Conservation (phyloP, 495 filamentous ascomycete genomes). For the Chaetomium fimeti region DNA sequence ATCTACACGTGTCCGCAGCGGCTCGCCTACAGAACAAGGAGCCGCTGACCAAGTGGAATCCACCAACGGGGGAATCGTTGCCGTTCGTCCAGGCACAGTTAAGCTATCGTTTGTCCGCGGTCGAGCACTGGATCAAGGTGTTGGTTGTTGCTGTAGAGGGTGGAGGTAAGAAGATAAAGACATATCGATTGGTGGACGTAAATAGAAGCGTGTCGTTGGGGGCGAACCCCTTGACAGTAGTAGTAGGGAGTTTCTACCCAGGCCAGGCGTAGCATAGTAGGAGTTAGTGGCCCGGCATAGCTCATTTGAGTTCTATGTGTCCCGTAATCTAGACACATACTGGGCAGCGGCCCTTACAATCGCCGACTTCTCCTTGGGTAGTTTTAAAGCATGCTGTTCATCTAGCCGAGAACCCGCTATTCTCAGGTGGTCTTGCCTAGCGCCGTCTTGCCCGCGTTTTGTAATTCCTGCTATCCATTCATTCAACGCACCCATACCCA, state of each 20-base stretch:
- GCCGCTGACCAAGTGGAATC: not conserved
- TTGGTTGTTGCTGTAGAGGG: too few species aligned
- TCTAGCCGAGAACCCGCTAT: not conserved
- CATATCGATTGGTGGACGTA: too few species aligned
- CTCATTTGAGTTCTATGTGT: not conserved
- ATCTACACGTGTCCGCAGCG: not conserved
- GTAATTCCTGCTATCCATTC: not conserved
- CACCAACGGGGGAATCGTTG: not conserved
- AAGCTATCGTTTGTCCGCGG: too few species aligned
- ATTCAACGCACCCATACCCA: not conserved
- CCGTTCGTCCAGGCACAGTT: too few species aligned
- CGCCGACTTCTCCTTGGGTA: not conserved
- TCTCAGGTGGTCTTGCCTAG: not conserved
- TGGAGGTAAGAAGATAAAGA: too few species aligned
- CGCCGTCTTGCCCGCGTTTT: not conserved
- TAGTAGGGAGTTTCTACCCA: not conserved
- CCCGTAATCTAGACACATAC: not conserved
- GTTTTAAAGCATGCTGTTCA: not conserved
- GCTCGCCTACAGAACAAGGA: not conserved
- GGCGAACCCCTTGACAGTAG: too few species aligned
- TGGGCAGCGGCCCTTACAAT: not conserved
- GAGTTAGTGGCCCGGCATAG: not conserved
- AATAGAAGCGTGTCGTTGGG: too few species aligned
- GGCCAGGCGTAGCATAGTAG: not conserved
- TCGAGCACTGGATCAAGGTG: too few species aligned